Evolutionary conservation across 768 basidiomycete genomes (phyloP).

Genomic region (Leccinum imitatum): DNA sequence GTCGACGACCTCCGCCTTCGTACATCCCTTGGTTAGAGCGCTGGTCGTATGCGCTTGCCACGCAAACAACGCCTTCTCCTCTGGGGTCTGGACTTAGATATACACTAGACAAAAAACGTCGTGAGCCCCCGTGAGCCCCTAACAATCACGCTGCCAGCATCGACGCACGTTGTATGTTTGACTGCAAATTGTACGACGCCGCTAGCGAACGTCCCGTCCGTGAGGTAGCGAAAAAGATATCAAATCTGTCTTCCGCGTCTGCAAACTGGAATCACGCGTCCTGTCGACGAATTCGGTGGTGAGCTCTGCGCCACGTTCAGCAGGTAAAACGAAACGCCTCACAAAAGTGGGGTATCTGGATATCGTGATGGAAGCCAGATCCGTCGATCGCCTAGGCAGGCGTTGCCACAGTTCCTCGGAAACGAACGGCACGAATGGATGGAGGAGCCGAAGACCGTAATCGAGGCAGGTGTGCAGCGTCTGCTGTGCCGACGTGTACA

Average conservation of each 20-base stretch:
- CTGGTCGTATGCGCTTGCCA: slow-evolving; percentile 74
- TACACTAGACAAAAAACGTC: too few species aligned
- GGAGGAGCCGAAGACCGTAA: slow-evolving; percentile 81
- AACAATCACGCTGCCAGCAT: too few species aligned
- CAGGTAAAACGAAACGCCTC: slow-evolving; percentile 32
- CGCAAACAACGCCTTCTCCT: slow-evolving; percentile 64
- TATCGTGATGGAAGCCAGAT: slow-evolving; percentile 86
- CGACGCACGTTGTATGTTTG: too few species aligned
- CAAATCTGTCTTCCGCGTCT: rapidly evolving
- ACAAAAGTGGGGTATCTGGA: slow-evolving; percentile 80
- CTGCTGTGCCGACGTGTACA: slow-evolving; percentile 84
- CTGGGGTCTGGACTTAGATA: slow-evolving; percentile 56
- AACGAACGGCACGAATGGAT: slow-evolving; percentile 84
- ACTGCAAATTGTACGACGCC: too few species aligned
- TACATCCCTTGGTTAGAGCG: slow-evolving; percentile 86
- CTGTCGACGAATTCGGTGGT: slow-evolving; percentile 34
- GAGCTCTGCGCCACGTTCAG: neutral
- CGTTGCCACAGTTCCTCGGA: slow-evolving; percentile 76
- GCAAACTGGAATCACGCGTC: slow-evolving; percentile 12
- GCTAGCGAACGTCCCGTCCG: too few species aligned
- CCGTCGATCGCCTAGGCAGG: slow-evolving; percentile 80
- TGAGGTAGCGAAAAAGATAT: rapidly evolving
- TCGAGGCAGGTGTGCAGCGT: slow-evolving; percentile 95
- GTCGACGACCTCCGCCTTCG: slow-evolving; percentile 66
- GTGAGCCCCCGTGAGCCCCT: too few species aligned